These are phyloP conservation scores for Colletotrichum euphorbiae DNA, from an alignment of 2,329 filamentous ascomycete genomes.

Conservation along the genomic window DNA sequence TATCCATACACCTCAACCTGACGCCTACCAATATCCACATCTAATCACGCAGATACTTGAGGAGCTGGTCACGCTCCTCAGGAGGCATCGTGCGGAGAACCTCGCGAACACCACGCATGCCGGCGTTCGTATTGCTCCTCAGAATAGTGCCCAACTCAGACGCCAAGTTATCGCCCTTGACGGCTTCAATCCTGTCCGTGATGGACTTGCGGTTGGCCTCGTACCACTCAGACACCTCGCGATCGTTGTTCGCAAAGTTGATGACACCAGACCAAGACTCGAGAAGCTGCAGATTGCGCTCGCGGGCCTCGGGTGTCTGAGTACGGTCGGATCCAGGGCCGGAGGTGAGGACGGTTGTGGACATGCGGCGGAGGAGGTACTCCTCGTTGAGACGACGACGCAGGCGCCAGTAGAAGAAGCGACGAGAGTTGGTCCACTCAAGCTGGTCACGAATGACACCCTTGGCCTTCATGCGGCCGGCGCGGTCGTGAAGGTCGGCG, in stretches of 20 bases:
- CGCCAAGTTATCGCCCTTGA: conserved; percentile 78
- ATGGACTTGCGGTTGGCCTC: conserved; percentile 91
- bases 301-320: conserved; percentile 66
- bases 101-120: conserved; percentile 87
- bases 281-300: conserved; percentile 78
- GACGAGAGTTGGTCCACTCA: conserved; percentile 87
- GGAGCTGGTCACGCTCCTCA: conserved; percentile 85
- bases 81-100: conserved; percentile 88
- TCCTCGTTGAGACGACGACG: conserved; percentile 97
- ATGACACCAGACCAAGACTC: conserved; percentile 85
- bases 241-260: conserved; percentile 83
- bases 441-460: conserved; percentile 87
- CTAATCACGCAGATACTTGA: conserved; percentile 67
- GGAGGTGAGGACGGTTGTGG: conserved; percentile 52
- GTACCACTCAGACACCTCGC: conserved; percentile 91
- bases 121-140: conserved; percentile 68
- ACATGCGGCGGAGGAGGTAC: conserved; percentile 93
- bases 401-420: conserved; percentile 99
- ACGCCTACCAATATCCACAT: conserved; percentile 7
- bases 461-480: conserved; percentile 98
- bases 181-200: conserved; percentile 82
- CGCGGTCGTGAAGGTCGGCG: conserved; percentile 95
- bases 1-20: conserved; percentile 21
- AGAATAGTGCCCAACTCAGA: conserved; percentile 60
- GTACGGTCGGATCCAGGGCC: conserved; percentile 51